A percentile compares a stretch with the other conserved stretches of the same genome.
phyloP scores from a whole-genome alignment of 345 rosid species.

The Mangifera indica region DNA sequence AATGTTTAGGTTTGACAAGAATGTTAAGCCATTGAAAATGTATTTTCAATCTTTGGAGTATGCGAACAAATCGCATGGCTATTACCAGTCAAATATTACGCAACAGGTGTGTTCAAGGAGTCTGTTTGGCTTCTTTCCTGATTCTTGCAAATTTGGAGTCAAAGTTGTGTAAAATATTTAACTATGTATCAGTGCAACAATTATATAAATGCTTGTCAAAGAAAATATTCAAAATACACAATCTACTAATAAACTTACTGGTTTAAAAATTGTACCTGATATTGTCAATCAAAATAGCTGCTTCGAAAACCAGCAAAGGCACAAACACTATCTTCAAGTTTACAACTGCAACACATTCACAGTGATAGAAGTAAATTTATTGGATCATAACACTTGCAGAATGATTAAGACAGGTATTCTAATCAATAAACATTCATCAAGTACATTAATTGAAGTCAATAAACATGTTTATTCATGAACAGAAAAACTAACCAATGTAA shows the following conservation, averaged over 20 bases:
- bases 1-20: not conserved
- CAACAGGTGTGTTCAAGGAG: not conserved
- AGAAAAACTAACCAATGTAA: not conserved
- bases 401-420: not conserved
- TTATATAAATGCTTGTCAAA: not conserved
- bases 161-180: not conserved
- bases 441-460: not conserved
- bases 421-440: not conserved
- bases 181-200: conserved; percentile 5
- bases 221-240: not conserved
- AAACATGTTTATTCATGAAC: not conserved
- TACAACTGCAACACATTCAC: conserved; percentile 55
- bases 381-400: conserved; percentile 6
- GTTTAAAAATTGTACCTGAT: conserved; percentile 56
- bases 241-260: not conserved
- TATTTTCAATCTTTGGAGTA: not conserved
- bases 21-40: not conserved
- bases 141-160: conserved; percentile 3
- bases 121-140: conserved; percentile 3
- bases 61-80: not conserved
- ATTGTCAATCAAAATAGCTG: conserved; percentile 74
- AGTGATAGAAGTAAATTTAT: conserved; percentile 18
- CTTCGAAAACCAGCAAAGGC: conserved; percentile 71
- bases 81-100: not conserved
- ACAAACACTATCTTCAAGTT: conserved; percentile 77